Conservation (phyloP, 1,284 basidiomycete species). For the Tausonia pullulans region DNA sequence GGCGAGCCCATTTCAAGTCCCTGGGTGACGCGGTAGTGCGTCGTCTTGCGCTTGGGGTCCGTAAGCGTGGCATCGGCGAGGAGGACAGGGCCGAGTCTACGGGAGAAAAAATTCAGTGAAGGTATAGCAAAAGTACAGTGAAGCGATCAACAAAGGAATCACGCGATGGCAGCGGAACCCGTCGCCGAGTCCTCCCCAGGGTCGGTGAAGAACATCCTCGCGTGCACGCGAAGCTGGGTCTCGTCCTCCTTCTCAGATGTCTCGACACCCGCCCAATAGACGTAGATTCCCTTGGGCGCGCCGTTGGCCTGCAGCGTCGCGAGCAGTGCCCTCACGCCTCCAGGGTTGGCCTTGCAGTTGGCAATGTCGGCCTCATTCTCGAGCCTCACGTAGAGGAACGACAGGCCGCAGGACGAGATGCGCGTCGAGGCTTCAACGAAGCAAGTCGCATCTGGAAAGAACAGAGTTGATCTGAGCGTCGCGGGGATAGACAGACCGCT, state of each 20-base stretch:
- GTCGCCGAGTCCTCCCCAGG: constrained; percentile 1
- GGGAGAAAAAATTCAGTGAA: too few species aligned
- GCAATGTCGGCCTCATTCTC: not conserved
- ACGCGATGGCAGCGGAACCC: not conserved
- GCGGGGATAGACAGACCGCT: too few species aligned
- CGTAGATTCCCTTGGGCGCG: too few species aligned
- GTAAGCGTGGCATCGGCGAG: not conserved
- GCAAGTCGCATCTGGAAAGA: too few species aligned
- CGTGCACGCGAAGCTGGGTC: not conserved
- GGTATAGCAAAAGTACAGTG: not conserved
- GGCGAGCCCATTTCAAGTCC: not conserved
- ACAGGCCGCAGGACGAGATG: not conserved
- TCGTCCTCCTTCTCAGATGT: not conserved
- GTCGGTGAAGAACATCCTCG: not conserved
- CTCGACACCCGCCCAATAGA: too few species aligned
- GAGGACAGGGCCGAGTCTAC: not conserved
- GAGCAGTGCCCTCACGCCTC: not conserved
- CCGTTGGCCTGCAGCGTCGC: too few species aligned
- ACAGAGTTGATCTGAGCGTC: too few species aligned
- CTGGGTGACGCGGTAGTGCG: not conserved
- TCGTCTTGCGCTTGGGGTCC: not conserved
- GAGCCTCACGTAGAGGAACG: not conserved
- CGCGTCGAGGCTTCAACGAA: too few species aligned
- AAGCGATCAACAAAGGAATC: not conserved
- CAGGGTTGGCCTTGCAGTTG: not conserved